Base-by-base conservation (phyloP, 805 yeast genomes). In the Jamesozyma jinghongensis region DNA sequence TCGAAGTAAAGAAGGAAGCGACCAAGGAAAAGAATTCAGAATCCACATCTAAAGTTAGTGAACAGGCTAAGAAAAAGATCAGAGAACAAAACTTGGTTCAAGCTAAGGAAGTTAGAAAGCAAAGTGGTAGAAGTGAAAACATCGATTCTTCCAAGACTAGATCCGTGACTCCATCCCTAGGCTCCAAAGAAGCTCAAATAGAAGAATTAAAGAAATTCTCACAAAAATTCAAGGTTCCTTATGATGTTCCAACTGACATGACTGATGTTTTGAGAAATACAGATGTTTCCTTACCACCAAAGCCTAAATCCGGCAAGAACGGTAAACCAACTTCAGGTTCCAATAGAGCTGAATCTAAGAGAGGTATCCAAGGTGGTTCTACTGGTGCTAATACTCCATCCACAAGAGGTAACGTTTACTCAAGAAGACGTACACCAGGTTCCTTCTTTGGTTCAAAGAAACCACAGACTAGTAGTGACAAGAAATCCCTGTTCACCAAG, bases 151-250 rank as follows among this genome's bases (percentile, higher is more conserved):
- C 43, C 4, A 38, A 28, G 18, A 7, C 32, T 25, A 42, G 32
- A 31, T 39, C 43, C n/a, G 32, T 17, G 19, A 40, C 42, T 10
- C 43, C 45, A 18, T 25, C 37, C 30, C 34, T 36, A 27, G 41
- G 30, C 6, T 32, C 45, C 5, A 71, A 77, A 56, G 61, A 77
- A 56, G 74, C 75, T 46, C 86, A 81, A 56, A 72, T 82, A 47
- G 79, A 79, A 47, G 75, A 84, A 10, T 67, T 85, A 41, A 77
- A 75, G 47, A 85, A 83, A 54, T 87, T 88, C 56, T 76, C 94
- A 31, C 85, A 84, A 37, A 82, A 75, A 50, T 84, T 85, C 62
- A 85, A 85, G 61, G 75, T 87, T 25, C 82, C 81, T 2, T 75
- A 74, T 28, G 66, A 66, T 37, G 62, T 68, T 47, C 90, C 94